Evolutionary conservation across 768 basidiomycete genomes (phyloP), one percentile per base, ranked within the genome.

Genomic region (Mycena indigotica): DNA sequence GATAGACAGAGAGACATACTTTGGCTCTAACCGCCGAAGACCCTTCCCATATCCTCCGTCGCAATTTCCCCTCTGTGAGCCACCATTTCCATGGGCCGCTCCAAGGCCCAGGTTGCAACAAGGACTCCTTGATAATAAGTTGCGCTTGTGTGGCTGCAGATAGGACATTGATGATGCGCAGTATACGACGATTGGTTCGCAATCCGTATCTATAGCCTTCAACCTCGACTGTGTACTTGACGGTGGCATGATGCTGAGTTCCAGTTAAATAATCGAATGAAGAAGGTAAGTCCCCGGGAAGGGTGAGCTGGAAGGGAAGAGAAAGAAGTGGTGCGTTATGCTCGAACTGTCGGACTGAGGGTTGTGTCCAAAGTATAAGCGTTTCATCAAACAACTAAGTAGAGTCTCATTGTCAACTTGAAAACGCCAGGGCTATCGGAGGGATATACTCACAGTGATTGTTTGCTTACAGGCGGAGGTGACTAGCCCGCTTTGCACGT

Each of bases 21-120:
- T 19, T 45, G n/a, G 23, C 44, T 10, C 26, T 17, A 35, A 39
- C 45, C 24, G 32, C 52, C 1, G 58, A 55, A 26, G 55, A 60
- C 16, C 55, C 58, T 5, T 54, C 58, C 58, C 53, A 55, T 19
- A 60, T 35, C 13, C 53, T 54, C 17, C 52, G 46, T 12, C 58
- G 19, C 15, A 60, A 6, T 10, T 52, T 46, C 3, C 55, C 16
- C 8, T 48, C 55, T 23, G n/a, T 30, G 2, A 1, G 25, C 25
- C 17, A 17, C 4, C 23, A 12, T n/a, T 29, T 50, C 29, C 38
- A 56, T 21, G 23, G 5, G 2, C 55, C 55, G 10, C 10, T 29
- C 48, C 46, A 56, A 2, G 46, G 46, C 48, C 46, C 49, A 2
- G 46, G 46, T 24, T 56, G 55, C 32, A 0, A 19, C 10, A 56